phyloP scores from a whole-genome alignment of 148 eudicot genomes.

The Suaeda aralocaspica region DNA sequence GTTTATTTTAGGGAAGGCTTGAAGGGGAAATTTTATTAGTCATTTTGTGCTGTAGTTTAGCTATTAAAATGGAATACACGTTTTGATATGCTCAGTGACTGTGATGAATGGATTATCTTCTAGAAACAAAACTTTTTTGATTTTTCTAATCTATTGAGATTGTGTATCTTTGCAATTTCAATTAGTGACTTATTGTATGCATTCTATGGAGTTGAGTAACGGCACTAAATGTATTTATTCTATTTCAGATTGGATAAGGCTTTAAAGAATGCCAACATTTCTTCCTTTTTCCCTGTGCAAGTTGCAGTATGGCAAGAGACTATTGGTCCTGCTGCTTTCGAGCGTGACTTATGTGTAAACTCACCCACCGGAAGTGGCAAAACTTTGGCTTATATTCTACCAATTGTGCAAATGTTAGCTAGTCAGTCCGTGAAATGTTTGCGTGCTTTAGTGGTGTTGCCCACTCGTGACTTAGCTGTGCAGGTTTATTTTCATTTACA shows the following conservation, averaged over 20 bases:
- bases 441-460: constrained; percentile 88
- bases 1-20: no score
- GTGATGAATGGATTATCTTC: neutral
- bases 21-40: no score
- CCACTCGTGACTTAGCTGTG: constrained; percentile 86
- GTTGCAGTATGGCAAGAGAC: constrained; percentile 96
- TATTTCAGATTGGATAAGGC: constrained; percentile 58
- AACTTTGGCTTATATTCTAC: constrained; percentile 83
- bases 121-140: neutral
- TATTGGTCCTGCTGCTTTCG: constrained; percentile 85
- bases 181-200: neutral
- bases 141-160: neutral
- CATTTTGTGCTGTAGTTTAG: no score
- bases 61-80: no score
- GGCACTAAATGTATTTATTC: neutral
- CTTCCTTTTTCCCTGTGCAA: constrained; percentile 89
- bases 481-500: constrained; percentile 53
- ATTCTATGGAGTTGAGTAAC: neutral
- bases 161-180: neutral
- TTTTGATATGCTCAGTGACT: no score
- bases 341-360: constrained; percentile 85
- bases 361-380: constrained; percentile 98
- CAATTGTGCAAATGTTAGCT: constrained; percentile 74
- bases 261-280: constrained; percentile 51
- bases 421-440: constrained; percentile 62